Evolutionary conservation across 257 asterid species (phyloP).

Genomic region (Przewalskia tangutica): DNA sequence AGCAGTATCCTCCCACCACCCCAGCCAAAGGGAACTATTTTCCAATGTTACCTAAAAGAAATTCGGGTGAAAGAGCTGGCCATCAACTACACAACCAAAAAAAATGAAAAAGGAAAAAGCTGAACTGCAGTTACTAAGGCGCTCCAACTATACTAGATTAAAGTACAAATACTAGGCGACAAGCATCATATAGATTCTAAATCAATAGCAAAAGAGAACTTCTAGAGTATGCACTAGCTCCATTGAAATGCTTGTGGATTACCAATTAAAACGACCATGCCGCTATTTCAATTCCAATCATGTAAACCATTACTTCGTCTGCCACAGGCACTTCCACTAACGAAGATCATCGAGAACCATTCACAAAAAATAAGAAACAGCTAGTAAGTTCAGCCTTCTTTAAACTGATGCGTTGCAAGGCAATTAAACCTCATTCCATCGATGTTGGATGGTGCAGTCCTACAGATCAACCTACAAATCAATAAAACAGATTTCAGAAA

Average conservation of each 20-base stretch:
- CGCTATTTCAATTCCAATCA: background rate
- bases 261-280: background rate
- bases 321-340: background rate
- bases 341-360: conserved; percentile 1
- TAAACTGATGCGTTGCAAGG: conserved; percentile 1
- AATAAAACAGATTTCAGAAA: background rate
- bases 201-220: background rate
- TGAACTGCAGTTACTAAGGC: background rate
- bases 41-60: background rate
- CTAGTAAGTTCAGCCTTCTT: conserved; percentile 6
- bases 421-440: background rate
- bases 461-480: background rate
- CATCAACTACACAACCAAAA: conserved; percentile 1
- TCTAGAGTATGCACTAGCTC: background rate
- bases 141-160: background rate
- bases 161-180: background rate
- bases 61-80: background rate
- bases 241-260: background rate
- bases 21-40: background rate
- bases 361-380: background rate
- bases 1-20: background rate
- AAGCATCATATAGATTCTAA: background rate
- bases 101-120: background rate
- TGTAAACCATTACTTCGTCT: background rate
- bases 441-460: background rate